phyloP scores from a whole-genome alignment of 768 basidiomycete species.

The Pisolithus marmoratus region DNA sequence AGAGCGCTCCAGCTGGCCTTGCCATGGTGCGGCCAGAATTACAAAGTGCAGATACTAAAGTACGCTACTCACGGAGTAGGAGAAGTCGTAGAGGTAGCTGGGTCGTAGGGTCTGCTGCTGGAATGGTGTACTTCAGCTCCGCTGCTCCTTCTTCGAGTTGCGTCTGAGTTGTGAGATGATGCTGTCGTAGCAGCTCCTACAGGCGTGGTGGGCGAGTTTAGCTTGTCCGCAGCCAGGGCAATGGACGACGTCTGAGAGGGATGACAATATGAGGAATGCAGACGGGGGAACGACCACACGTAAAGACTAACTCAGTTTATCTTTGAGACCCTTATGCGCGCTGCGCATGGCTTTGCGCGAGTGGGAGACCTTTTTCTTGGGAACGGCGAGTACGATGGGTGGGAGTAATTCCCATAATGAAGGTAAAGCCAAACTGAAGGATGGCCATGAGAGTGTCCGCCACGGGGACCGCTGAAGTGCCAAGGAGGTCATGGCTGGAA shows the following conservation, averaged over 20 bases:
- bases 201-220: constrained; percentile 87
- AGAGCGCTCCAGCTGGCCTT: no score
- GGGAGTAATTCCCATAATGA: constrained; percentile 74
- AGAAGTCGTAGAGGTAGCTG: no score
- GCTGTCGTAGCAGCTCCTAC: constrained; percentile 63
- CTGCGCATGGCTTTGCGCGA: constrained; percentile 92
- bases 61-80: not conserved
- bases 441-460: constrained; percentile 8
- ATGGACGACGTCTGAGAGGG: constrained; percentile 68
- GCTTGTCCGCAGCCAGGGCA: constrained; percentile 88
- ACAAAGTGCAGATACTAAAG: not conserved
- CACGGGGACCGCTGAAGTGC: constrained; percentile 25
- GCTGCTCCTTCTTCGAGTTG: constrained; percentile 7
- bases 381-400: constrained; percentile 84
- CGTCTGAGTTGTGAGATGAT: constrained; percentile 22
- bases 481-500: constrained; percentile 35
- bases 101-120: not conserved
- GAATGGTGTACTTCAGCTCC: not conserved
- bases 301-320: constrained; percentile 68
- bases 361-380: constrained; percentile 91
- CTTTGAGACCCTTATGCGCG: constrained; percentile 91
- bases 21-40: no score
- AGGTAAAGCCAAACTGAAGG: constrained; percentile 34
- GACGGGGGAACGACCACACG: not conserved
- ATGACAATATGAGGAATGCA: constrained; percentile 3